Evolutionary conservation across 441 rosid genomes (phyloP).

Genomic region (Mallotus japonicus): DNA sequence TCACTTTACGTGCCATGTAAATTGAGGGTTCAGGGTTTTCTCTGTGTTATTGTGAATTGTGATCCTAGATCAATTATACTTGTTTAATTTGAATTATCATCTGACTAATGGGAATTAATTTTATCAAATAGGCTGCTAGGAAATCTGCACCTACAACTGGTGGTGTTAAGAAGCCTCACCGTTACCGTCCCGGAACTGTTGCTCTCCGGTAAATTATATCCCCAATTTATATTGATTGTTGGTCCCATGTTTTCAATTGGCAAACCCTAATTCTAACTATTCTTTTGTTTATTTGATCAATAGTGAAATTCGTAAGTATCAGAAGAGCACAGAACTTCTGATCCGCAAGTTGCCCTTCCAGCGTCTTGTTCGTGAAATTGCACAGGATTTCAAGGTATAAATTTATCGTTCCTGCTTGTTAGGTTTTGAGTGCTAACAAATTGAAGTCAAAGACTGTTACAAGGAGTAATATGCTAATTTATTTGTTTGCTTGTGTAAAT

Average conservation of each 20-base stretch:
- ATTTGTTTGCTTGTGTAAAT: too few relatives aligned
- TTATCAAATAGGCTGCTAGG: constrained; percentile 47
- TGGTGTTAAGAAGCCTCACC: constrained; percentile 74
- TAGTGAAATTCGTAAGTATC: constrained; percentile 57
- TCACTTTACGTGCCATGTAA: too few relatives aligned
- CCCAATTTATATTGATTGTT: background rate
- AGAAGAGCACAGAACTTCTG: constrained; percentile 59
- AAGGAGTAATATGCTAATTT: too few relatives aligned
- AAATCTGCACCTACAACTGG: constrained; percentile 68
- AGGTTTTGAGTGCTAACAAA: too few relatives aligned
- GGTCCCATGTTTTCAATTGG: background rate
- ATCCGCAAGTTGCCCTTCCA: constrained; percentile 64
- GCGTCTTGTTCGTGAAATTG: constrained; percentile 63
- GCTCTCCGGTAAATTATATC: constrained; percentile 47
- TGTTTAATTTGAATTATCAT: background rate
- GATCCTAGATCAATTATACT: too few relatives aligned
- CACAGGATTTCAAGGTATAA: constrained; percentile 57
- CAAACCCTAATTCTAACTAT: too few relatives aligned
- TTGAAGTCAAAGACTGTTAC: too few relatives aligned
- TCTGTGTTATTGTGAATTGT: background rate
- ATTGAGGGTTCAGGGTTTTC: background rate
- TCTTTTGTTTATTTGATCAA: background rate
- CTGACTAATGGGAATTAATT: background rate
- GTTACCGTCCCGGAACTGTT: constrained; percentile 68
- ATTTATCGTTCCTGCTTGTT: background rate